phyloP scores from a whole-genome alignment of 495 filamentous ascomycete species.

The Annulohypoxylon stygium region DNA sequence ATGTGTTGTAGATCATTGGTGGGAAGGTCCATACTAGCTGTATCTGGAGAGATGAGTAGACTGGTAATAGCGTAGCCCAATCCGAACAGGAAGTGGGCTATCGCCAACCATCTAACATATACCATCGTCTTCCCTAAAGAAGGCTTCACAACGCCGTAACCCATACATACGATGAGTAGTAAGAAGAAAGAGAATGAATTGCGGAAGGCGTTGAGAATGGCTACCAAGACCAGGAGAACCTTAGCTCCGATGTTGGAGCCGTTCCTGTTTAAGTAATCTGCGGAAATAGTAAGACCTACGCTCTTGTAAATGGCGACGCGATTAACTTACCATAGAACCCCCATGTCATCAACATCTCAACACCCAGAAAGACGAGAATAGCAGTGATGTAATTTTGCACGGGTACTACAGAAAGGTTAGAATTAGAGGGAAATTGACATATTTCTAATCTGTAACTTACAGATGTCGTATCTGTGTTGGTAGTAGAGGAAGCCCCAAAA shows the following conservation, averaged over 20 bases:
- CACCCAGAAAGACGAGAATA: conserved; percentile 91
- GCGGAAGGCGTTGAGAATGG: conserved; percentile 89
- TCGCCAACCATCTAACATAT: conserved; percentile 90
- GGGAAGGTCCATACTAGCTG: conserved; percentile 62
- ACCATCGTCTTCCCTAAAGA: conserved; percentile 95
- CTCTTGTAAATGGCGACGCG: neutral
- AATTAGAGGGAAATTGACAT: neutral
- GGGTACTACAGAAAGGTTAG: conserved; percentile 72
- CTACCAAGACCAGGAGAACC: conserved; percentile 87
- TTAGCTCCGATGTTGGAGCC: conserved; percentile 87
- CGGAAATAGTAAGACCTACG: conserved; percentile 31
- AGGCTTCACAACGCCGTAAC: conserved; percentile 97
- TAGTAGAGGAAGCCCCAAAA: conserved; percentile 98
- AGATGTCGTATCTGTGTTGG: conserved; percentile 92
- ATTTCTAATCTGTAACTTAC: conserved; percentile 59
- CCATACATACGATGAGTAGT: conserved; percentile 98
- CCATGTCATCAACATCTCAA: conserved; percentile 99
- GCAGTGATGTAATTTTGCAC: conserved; percentile 99
- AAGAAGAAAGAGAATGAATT: conserved; percentile 99
- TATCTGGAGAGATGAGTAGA: conserved; percentile 86
- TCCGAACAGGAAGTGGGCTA: conserved; percentile 93
- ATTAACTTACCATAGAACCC: conserved; percentile 79
- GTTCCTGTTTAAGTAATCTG: conserved; percentile 91
- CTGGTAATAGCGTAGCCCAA: conserved; percentile 93
- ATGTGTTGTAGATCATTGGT: conserved; percentile 9